A percentile compares a stretch with the other conserved stretches of the same genome.
Conservation (phyloP, 2,329 filamentous ascomycete genomes). For the Ustilaginoidea virens region DNA sequence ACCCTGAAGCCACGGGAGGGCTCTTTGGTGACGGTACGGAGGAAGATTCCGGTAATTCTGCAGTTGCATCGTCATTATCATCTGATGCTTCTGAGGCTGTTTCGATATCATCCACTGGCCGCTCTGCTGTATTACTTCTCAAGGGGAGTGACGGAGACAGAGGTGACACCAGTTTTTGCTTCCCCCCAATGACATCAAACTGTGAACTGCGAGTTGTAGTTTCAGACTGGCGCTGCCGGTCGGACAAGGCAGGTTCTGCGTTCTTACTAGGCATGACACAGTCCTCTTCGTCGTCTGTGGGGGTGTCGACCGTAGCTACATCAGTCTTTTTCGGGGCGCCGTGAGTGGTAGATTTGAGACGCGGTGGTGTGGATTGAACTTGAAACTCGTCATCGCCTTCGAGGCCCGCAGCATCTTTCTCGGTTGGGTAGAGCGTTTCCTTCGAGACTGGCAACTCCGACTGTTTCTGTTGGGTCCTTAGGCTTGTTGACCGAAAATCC, state of each 20-base stretch:
- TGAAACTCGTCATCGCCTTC: constrained; percentile 36
- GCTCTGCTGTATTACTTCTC: constrained; percentile 2
- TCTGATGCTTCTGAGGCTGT: constrained; percentile 28
- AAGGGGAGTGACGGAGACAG: constrained; percentile 7
- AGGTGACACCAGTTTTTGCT: constrained; percentile 13
- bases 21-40: constrained; percentile 10
- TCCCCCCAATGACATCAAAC: constrained; percentile 22
- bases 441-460: not conserved
- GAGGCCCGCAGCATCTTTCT: constrained; percentile 5
- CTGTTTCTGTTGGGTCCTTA: constrained; percentile 9
- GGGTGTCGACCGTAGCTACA: constrained; percentile 12
- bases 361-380: constrained; percentile 31
- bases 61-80: constrained; percentile 13
- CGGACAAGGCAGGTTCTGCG: constrained; percentile 6
- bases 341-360: constrained; percentile 14
- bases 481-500: constrained; percentile 19
- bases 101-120: constrained; percentile 17
- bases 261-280: constrained; percentile 8
- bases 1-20: constrained; percentile 1
- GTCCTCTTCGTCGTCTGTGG: constrained; percentile 18
- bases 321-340: constrained; percentile 5
- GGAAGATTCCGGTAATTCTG: constrained; percentile 9
- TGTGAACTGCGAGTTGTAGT: constrained; percentile 9
- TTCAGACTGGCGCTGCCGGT: constrained; percentile 7
- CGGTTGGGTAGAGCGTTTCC: constrained; percentile 1